These are phyloP conservation scores for Potentilla sterilis DNA, from an alignment of 306 rosid species.

Conservation along the genomic window DNA sequence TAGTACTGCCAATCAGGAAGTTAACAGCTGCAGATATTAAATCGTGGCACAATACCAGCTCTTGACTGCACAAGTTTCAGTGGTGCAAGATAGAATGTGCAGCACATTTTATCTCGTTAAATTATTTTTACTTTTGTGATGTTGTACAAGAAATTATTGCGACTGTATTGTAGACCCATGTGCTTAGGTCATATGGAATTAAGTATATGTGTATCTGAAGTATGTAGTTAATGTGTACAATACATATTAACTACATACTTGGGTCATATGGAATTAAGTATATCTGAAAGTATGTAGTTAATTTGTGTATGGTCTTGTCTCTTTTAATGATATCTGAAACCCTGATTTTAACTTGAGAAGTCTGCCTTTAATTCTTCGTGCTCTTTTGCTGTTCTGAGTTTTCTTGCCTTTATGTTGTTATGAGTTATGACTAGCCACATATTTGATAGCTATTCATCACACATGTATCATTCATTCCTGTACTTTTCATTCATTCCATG, in stretches of 20 bases:
- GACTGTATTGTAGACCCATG: neutral
- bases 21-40: constrained; percentile 68
- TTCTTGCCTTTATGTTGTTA: neutral
- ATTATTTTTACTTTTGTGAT: neutral
- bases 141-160: neutral
- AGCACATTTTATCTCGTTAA: constrained; percentile 27
- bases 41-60: constrained; percentile 60
- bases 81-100: constrained; percentile 74
- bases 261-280: neutral
- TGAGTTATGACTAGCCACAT: neutral
- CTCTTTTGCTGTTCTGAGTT: neutral
- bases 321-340: neutral
- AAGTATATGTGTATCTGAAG: neutral
- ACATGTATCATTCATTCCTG: no score
- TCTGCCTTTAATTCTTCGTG: neutral
- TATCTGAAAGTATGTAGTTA: neutral
- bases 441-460: neutral
- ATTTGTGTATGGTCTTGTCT: neutral
- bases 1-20: constrained; percentile 68
- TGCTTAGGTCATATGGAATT: neutral
- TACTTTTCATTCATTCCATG: neutral
- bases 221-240: no score
- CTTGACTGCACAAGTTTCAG: constrained; percentile 63
- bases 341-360: neutral
- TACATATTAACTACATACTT: neutral